A percentile compares a stretch with the other conserved stretches of the same genome.
These are phyloP conservation scores for Citrullus colocynthis DNA, from an alignment of 306 rosid genomes.

Conservation along the genomic window DNA sequence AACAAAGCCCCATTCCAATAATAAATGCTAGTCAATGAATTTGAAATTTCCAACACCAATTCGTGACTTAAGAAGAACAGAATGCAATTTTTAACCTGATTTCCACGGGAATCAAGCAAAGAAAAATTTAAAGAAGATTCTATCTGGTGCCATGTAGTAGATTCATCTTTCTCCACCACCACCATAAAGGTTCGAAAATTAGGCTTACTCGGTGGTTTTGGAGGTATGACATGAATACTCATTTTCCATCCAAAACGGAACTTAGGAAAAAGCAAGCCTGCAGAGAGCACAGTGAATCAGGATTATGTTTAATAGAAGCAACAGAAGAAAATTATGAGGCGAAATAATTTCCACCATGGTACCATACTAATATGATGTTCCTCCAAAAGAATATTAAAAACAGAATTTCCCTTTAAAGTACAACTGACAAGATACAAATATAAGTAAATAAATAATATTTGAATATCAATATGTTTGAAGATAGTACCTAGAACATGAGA, in stretches of 20 bases:
- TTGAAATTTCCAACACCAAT: background rate
- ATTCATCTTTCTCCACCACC: slow-evolving; percentile 62
- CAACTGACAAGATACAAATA: background rate
- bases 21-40: background rate
- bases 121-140: slow-evolving; percentile 32
- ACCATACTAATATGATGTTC: background rate
- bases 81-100: slow-evolving; percentile 41
- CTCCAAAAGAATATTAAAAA: background rate
- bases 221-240: slow-evolving; percentile 61
- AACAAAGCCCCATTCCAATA: background rate
- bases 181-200: slow-evolving; percentile 73
- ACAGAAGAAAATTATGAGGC: background rate
- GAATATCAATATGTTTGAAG: background rate
- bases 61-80: background rate
- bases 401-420: background rate
- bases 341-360: background rate
- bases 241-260: slow-evolving; percentile 89
- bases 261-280: slow-evolving; percentile 69
- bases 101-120: slow-evolving; percentile 38
- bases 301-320: background rate
- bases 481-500: slow-evolving; percentile 68
- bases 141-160: slow-evolving; percentile 44
- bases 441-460: too few relatives aligned
- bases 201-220: slow-evolving; percentile 44
- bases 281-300: slow-evolving; percentile 3